Base-by-base conservation (phyloP, 2,329 filamentous ascomycete genomes). In the Anthostomella pinea region DNA sequence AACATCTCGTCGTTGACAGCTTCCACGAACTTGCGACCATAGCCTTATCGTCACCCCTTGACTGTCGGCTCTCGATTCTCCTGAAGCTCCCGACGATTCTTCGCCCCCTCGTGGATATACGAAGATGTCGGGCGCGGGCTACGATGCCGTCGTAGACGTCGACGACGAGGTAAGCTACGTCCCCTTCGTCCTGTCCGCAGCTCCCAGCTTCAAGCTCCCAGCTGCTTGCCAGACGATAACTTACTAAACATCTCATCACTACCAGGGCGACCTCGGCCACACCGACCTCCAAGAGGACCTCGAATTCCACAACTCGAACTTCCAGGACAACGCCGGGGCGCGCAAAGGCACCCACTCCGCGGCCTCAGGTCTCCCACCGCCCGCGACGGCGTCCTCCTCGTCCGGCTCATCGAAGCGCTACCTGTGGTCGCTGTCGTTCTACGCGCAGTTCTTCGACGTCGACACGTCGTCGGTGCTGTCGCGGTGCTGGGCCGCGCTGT, bases 241-340 rank as follows among this genome's bases (percentile, higher is more conserved):
- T 52, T 38, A 52, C 45, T 26, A 32, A 30, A 27, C 14, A n/a
- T 13, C 17, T 20, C 5, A 8, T 16, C 3, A 21, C 17, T 29
- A 14, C 4, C 11, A 97, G 90, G 91, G 91, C 58, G 93, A 98
- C 68, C 82, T 98, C 61, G 93, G 93, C 57, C 90, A 96, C 68
- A 98, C 93, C 39, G 93, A 98, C 65, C 84, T 98, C 16, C 89
- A 96, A 73, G 91, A 96, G 65, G 93, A 97, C 68, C 89, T 98
- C 63, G 93, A 97, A 77, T 98, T 98, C 72, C 93, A 98, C 75
- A 86, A 82, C 59, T 96, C 90, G 49, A 79, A 86, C 70, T 94
- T 94, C 65, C 79, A 82, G 56, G 80, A 81, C 39, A 59, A 72
- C 59, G 62, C 67, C 25, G 69, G 73, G 47, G 64, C 67, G 22